Percentiles rank a stretch among this genome's conserved stretches.
Conservation (phyloP, 1,284 basidiomycete genomes). For the Hypsizygus ulmarius region DNA sequence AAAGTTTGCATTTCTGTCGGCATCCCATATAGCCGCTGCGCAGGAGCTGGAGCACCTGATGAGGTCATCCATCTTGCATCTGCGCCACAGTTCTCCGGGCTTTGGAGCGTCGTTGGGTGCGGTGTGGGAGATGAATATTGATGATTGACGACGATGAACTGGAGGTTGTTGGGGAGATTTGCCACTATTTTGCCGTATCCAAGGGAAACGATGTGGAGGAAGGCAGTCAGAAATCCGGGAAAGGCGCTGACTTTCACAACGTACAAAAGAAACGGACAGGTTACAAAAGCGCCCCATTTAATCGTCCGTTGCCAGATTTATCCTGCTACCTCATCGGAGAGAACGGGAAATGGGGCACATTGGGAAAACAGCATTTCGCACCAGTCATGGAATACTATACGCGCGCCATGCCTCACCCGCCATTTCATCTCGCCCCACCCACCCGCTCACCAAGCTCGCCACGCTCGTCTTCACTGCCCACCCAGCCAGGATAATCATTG, state of each 20-base stretch:
- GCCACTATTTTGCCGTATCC: too few relatives aligned
- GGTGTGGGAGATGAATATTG: constrained; percentile 39
- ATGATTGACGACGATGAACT: too few relatives aligned
- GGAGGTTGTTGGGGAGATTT: too few relatives aligned
- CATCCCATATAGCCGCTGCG: constrained; percentile 27
- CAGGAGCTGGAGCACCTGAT: constrained; percentile 22
- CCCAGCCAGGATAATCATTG: constrained; percentile 71
- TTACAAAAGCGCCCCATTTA: too few relatives aligned
- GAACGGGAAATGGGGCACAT: too few relatives aligned
- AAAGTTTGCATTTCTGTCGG: constrained; percentile 36
- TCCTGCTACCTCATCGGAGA: too few relatives aligned
- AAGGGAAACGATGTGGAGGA: too few relatives aligned
- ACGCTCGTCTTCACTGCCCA: constrained; percentile 73
- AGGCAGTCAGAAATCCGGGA: too few relatives aligned
- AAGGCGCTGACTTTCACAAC: too few relatives aligned
- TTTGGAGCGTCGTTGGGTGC: constrained; percentile 38
- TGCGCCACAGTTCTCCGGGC: constrained; percentile 33
- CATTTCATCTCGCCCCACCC: constrained; percentile 56
- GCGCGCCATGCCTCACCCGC: constrained; percentile 65
- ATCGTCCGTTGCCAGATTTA: too few relatives aligned
- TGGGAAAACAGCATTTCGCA: too few relatives aligned
- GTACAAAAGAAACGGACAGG: too few relatives aligned
- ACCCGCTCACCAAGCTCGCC: constrained; percentile 56
- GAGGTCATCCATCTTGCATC: constrained; percentile 36
- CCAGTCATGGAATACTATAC: constrained; percentile 75